Conservation (phyloP, 805 yeast genomes). For the Candida cerambycidarum region DNA sequence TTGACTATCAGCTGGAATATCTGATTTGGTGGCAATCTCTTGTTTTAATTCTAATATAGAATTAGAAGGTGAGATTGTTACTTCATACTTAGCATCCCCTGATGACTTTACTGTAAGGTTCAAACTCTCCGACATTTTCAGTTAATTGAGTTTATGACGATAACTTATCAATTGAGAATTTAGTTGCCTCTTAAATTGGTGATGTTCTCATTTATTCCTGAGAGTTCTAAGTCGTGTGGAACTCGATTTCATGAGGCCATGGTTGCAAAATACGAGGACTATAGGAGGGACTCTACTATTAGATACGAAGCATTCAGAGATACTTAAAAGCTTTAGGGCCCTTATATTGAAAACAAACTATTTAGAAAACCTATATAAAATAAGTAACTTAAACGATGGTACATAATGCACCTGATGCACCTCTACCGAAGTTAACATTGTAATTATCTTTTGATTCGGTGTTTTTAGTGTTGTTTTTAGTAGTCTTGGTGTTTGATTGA, state of each 20-base stretch:
- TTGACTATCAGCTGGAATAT: conserved; percentile 75
- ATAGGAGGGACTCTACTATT: too few relatives aligned
- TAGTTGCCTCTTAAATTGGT: conserved; percentile 1
- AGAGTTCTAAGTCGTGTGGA: conserved; percentile 4
- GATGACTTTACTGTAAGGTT: conserved; percentile 45
- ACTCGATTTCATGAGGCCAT: background rate
- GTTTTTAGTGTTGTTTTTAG: background rate
- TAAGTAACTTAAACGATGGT: conserved; percentile 2
- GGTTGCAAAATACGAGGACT: background rate
- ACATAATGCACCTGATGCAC: conserved; percentile 1
- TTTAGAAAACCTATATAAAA: background rate
- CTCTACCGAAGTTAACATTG: background rate
- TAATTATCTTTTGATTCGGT: conserved; percentile 5
- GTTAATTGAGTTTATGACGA: background rate
- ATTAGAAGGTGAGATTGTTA: conserved; percentile 50
- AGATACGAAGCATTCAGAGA: too few relatives aligned
- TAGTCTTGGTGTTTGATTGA: conserved; percentile 3
- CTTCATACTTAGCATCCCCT: conserved; percentile 78
- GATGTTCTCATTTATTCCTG: conserved; percentile 4
- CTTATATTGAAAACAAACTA: background rate
- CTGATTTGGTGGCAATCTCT: conserved; percentile 57
- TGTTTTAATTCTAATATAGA: conserved; percentile 72
- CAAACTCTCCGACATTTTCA: conserved; percentile 7
- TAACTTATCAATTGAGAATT: background rate
- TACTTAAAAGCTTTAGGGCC: background rate